Base-by-base conservation (phyloP, 2,329 filamentous ascomycete genomes). In the Colletotrichum phormii region DNA sequence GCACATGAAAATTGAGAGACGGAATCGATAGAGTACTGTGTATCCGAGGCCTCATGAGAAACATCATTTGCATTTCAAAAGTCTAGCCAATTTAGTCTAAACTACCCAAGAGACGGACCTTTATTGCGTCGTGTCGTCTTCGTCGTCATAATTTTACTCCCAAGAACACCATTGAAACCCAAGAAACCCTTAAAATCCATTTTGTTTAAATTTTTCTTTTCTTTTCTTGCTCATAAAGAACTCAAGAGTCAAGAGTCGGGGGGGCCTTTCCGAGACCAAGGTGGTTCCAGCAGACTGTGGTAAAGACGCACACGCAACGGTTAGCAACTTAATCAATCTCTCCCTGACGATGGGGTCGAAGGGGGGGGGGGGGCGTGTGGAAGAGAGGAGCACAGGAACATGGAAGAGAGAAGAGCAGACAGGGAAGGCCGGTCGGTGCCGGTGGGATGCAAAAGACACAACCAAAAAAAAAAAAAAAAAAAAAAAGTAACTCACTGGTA, bases 281-380 rank as follows among this genome's bases (percentile, higher is more conserved):
- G 71, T 87, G 87, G 65, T 88, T 85, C 85, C 87, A 89, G 78
- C 88, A 89, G 76, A 89, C 88, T 90, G 46, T 42, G 6, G 13
- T 42, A 15, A 42, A 15, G 15, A 42, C 37, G 13, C 42, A 63
- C 5, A n/a, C 6, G n/a, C 29, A 37, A 24, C n/a, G 24, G 67
- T 80, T 68, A 80, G 76, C 51, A 63, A 37, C n/a, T 12, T 2
- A 24, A n/a, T 13, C 18, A 8, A 33, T 12, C 3, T 24, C 5
- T 31, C 5, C n/a, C 8, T n/a, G n/a, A 15, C 22, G 49, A 64
- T 9, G 22, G 33, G 33, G 33, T 22, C 24, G 33, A 24, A 26
- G 62, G 42, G 18, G 42, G 3, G 9, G 42, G 51, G 42, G 42
- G 42, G 42, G 42, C 7, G 42, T 49, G 42, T 49, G 42, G 18